Evolutionary conservation across 305 asterid species (phyloP).

Genomic region (Fraxinus sp.): DNA sequence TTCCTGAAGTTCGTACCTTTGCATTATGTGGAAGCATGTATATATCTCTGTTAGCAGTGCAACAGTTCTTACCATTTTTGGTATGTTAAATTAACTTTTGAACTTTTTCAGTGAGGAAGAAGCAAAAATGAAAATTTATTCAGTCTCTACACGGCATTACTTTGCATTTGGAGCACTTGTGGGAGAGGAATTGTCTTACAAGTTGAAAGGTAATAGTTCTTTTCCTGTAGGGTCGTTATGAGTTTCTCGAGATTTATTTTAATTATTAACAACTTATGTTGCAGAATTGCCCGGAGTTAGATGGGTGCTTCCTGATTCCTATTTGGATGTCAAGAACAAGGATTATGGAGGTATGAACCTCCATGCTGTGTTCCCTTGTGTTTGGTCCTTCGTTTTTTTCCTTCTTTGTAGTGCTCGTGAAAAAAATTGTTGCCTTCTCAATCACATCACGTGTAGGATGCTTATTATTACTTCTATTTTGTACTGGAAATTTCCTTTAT

Average conservation of each 20-base stretch:
- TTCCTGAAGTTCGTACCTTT: neutral
- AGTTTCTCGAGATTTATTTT: neutral
- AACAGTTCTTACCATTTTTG: neutral
- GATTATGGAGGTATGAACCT: slow-evolving; percentile 83
- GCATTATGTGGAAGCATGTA: neutral
- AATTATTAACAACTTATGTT: slow-evolving; percentile 18
- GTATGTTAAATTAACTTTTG: slow-evolving; percentile 2
- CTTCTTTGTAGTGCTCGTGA: neutral
- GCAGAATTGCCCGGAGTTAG: slow-evolving; percentile 74
- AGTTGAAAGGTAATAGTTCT: slow-evolving; percentile 61
- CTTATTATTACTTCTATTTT: neutral
- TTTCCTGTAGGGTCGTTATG: neutral
- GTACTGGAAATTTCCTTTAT: neutral
- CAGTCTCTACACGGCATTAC: slow-evolving; percentile 81
- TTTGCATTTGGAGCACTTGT: slow-evolving; percentile 97
- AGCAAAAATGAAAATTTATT: slow-evolving; percentile 89
- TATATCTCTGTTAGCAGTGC: neutral
- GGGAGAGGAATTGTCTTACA: slow-evolving; percentile 74
- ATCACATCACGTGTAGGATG: neutral
- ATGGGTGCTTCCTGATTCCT: slow-evolving; percentile 99
- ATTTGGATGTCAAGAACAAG: slow-evolving; percentile 83
- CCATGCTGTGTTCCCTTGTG: neutral
- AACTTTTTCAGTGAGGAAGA: slow-evolving; percentile 67
- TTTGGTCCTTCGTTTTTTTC: neutral
- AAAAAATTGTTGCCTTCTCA: neutral